A percentile compares a stretch with the other conserved stretches of the same genome.
These are phyloP conservation scores for Mycena venus DNA, from an alignment of 768 basidiomycete genomes.

Conservation along the genomic window DNA sequence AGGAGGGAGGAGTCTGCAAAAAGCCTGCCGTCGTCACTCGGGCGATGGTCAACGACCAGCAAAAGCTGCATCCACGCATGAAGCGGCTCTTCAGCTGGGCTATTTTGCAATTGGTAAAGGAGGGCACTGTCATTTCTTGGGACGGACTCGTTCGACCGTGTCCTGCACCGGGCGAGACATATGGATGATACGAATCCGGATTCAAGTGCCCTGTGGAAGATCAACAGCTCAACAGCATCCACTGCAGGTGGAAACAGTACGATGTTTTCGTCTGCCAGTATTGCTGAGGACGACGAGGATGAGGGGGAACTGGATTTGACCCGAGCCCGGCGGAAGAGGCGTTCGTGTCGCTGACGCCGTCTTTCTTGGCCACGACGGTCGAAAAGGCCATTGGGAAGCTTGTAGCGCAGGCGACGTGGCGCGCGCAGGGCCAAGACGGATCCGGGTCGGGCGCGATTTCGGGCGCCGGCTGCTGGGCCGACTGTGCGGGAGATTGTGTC, in stretches of 20 bases:
- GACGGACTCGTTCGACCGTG: conserved; percentile 68
- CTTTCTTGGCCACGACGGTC: conserved; percentile 62
- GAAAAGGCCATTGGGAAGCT: conserved; percentile 58
- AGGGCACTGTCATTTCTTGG: conserved; percentile 83
- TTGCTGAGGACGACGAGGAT: conserved; percentile 50
- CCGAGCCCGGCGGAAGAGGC: conserved; percentile 72
- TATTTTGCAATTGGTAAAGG: conserved; percentile 72
- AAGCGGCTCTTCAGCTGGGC: conserved; percentile 80
- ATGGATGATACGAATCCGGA: conserved; percentile 36
- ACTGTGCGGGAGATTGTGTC: conserved; percentile 2
- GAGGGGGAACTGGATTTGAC: conserved; percentile 69
- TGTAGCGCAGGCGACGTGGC: conserved; percentile 29
- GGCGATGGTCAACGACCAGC: conserved; percentile 30
- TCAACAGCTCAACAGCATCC: conserved; percentile 45
- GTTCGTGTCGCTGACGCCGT: conserved; percentile 72
- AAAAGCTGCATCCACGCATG: conserved; percentile 58
- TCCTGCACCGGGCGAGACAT: conserved; percentile 29
- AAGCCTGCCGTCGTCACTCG: conserved; percentile 13
- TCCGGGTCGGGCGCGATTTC: neutral
- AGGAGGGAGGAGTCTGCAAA: conserved; percentile 2
- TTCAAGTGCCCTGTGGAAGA: conserved; percentile 65
- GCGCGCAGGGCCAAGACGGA: neutral
- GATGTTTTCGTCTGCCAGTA: conserved; percentile 43
- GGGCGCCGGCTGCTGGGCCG: conserved; percentile 1
- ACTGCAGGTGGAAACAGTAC: conserved; percentile 43